phyloP scores from a whole-genome alignment of 2,329 filamentous ascomycete species.

The Thelonectria blattea region DNA sequence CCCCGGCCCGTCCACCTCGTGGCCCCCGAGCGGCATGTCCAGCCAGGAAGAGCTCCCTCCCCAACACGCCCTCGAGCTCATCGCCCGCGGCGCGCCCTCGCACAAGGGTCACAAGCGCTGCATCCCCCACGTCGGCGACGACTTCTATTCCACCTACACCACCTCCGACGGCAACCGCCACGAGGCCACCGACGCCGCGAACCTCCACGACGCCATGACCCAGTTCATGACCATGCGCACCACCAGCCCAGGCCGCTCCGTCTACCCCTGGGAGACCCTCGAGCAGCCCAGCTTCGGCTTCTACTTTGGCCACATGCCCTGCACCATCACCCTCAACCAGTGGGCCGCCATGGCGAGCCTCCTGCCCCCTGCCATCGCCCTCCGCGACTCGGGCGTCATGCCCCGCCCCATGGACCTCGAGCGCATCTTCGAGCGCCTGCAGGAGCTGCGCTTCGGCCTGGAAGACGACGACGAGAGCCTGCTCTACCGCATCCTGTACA shows the following conservation, averaged over 20 bases:
- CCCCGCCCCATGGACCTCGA: conserved; percentile 67
- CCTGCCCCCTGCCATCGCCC: conserved; percentile 60
- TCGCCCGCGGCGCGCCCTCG: conserved; percentile 62
- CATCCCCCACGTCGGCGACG: conserved; percentile 61
- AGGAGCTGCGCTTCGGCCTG: conserved; percentile 61
- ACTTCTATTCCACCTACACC: conserved; percentile 63
- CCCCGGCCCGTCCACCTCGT: conserved; percentile 52
- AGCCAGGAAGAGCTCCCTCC: conserved; percentile 57
- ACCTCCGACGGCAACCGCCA: conserved; percentile 53
- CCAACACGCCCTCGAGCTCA: conserved; percentile 61
- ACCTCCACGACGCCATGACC: conserved; percentile 61
- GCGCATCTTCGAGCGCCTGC: conserved; percentile 63
- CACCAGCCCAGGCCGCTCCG: conserved; percentile 49
- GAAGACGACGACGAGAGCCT: conserved; percentile 64
- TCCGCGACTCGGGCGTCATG: conserved; percentile 62
- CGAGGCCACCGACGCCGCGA: conserved; percentile 54
- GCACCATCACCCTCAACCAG: conserved; percentile 74
- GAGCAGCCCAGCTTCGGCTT: conserved; percentile 77
- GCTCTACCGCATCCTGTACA: conserved; percentile 70
- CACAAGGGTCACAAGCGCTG: conserved; percentile 61
- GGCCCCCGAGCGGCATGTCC: conserved; percentile 62
- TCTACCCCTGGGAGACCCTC: conserved; percentile 70
- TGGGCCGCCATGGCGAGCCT: conserved; percentile 67
- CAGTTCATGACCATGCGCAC: conserved; percentile 63
- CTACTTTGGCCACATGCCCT: conserved; percentile 68